A percentile compares a stretch with the other conserved stretches of the same genome.
phyloP scores from a whole-genome alignment of 805 yeast species.

The Naumovozyma dairenensis region DNA sequence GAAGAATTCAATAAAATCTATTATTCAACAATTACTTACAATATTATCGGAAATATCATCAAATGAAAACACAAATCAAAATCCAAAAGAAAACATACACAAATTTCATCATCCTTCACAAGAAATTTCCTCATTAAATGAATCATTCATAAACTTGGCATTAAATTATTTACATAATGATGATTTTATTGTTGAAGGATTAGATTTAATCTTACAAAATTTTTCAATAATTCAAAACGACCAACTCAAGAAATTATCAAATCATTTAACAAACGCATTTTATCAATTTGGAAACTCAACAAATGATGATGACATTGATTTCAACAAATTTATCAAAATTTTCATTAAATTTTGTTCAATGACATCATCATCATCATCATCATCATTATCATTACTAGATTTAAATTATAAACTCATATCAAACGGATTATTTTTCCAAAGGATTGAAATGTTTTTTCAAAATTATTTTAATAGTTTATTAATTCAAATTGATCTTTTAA shows the following conservation, averaged over 20 bases:
- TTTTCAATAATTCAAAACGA: neutral
- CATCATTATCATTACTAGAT: slow-evolving; percentile 11
- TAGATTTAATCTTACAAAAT: neutral
- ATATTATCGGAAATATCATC: neutral
- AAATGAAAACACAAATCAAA: neutral
- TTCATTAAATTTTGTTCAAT: slow-evolving; percentile 21
- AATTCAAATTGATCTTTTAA: slow-evolving; percentile 28
- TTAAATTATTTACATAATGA: neutral
- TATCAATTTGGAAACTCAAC: slow-evolving; percentile 13
- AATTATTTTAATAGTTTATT: slow-evolving; percentile 24
- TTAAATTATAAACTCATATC: too few relatives aligned
- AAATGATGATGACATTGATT: slow-evolving; percentile 18
- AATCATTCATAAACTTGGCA: neutral
- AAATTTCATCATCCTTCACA: slow-evolving; percentile 1
- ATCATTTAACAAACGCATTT: slow-evolving; percentile 12
- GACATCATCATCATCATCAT: slow-evolving; percentile 12
- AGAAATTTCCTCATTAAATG: neutral
- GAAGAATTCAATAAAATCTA: neutral
- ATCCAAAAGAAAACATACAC: neutral
- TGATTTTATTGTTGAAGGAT: neutral
- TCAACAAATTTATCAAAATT: slow-evolving; percentile 20
- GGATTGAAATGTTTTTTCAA: slow-evolving; percentile 18
- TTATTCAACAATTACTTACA: slow-evolving; percentile 1
- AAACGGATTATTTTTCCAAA: slow-evolving; percentile 12
- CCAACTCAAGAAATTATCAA: neutral